These are phyloP conservation scores for Chlorella sorokiniana DNA, from an alignment of 139 green algal genomes.

Conservation along the genomic window DNA sequence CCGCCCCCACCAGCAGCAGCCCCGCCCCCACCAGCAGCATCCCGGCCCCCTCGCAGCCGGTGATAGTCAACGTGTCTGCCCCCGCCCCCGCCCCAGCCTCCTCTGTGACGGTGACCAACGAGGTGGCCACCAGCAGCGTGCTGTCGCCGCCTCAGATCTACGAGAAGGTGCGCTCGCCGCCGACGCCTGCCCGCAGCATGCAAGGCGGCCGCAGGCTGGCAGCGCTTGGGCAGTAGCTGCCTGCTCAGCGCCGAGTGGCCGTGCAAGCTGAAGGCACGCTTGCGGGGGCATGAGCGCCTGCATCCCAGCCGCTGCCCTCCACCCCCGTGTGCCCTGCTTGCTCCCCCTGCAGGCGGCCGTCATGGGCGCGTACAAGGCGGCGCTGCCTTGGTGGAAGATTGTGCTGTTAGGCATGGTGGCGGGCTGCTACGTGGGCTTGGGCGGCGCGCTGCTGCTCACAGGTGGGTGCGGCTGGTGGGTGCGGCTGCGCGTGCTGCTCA, in stretches of 20 bases:
- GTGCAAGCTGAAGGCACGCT: not conserved
- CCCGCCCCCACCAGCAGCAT: conserved; percentile 14
- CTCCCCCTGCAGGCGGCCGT: conserved; percentile 19
- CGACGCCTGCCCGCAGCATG: not conserved
- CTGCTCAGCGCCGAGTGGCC: too few relatives aligned
- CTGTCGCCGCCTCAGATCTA: conserved; percentile 21
- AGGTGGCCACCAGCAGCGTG: conserved; percentile 17
- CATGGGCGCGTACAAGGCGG: conserved; percentile 40
- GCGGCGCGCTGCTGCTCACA: conserved; percentile 65
- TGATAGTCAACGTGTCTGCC: not conserved
- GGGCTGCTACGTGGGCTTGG: conserved; percentile 75
- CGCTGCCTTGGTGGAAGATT: conserved; percentile 52
- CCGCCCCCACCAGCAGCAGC: not conserved
- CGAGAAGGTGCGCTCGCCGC: conserved; percentile 17
- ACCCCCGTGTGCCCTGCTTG: not conserved
- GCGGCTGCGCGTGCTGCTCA: not conserved
- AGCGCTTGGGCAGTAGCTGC: not conserved
- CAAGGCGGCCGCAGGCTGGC: not conserved
- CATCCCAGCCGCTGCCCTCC: not conserved
- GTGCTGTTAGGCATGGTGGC: conserved; percentile 64
- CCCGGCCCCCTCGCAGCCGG: not conserved
- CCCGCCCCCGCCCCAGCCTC: not conserved
- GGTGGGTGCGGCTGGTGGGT: not conserved
- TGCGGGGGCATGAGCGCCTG: not conserved
- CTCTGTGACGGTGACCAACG: conserved; percentile 24